Evolutionary conservation across 2,329 filamentous ascomycete species (phyloP).

Genomic region (Trichophyton mentagrophytes): DNA sequence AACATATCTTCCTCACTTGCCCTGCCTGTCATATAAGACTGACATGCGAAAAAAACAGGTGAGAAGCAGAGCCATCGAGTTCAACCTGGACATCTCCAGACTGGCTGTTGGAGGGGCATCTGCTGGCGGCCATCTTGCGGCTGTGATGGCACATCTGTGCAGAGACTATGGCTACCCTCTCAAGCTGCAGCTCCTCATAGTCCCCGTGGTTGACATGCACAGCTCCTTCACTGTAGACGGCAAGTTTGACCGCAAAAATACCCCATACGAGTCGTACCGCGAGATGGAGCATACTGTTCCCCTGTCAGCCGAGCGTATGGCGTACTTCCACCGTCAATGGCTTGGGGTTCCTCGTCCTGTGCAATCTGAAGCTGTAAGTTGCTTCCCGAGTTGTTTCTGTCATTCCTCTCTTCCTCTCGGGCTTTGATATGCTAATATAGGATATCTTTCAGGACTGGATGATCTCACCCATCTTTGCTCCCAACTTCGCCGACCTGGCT

Average conservation of each 20-base stretch:
- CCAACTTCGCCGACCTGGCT: slow-evolving; percentile 25
- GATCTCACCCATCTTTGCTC: slow-evolving; percentile 30
- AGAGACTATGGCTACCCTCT: slow-evolving; percentile 27
- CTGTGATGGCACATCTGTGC: slow-evolving; percentile 28
- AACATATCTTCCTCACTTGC: background rate
- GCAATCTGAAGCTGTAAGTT: slow-evolving; percentile 24
- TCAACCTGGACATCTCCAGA: slow-evolving; percentile 24
- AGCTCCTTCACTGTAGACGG: slow-evolving; percentile 26
- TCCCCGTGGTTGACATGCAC: slow-evolving; percentile 28
- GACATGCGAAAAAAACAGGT: slow-evolving; percentile 15
- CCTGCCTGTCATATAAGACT: too few relatives aligned
- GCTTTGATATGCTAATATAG: background rate
- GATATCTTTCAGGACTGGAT: slow-evolving; percentile 27
- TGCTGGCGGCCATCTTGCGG: slow-evolving; percentile 30
- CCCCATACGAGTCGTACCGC: slow-evolving; percentile 29
- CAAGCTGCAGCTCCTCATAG: slow-evolving; percentile 26
- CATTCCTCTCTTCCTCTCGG: background rate
- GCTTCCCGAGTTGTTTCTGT: background rate
- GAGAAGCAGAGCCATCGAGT: slow-evolving; percentile 22
- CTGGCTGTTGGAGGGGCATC: slow-evolving; percentile 30
- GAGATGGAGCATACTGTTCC: slow-evolving; percentile 27
- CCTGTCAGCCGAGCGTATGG: slow-evolving; percentile 27
- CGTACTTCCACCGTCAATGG: slow-evolving; percentile 29
- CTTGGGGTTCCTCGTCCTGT: slow-evolving; percentile 27
- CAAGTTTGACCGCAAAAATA: slow-evolving; percentile 23